Base-by-base conservation (phyloP, 371 early-diverging fungal genomes). In the Batkoa obscura region DNA sequence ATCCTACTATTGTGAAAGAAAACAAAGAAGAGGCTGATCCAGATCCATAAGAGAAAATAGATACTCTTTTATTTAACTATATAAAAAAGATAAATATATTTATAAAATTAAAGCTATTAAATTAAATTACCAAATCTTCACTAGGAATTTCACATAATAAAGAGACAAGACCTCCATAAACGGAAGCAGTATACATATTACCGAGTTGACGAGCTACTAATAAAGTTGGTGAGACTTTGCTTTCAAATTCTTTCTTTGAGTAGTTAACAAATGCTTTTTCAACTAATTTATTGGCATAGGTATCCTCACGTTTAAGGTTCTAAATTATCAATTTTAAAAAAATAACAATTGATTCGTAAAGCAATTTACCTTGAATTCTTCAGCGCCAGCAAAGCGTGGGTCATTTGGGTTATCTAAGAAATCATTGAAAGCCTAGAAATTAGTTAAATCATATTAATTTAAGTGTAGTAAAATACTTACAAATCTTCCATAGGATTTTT, bases 111-210 rank as follows among this genome's bases (percentile, higher is more conserved):
- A 39, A 13, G 30, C 4, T 53, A 9, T 8, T 15, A 62, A 46
- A 47, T 43, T 17, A 13, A 39, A 68, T 62, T 51, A 75, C 67
- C 56, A 91, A 74, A 15, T 80, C 71, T 46, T 75, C 80, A 17
- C 73, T 72, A 23, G 84, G 65, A 13, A 81, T 74, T 60, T 79
- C 76, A 38, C 86, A 78, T 36, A 98, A 43, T 55, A 95, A 73
- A 50, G 89, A 87, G 17, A 81, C 79, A 34, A 98, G 78, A 59
- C 86, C 81, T 52, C 83, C 79, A 80, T 90, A 98, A 38, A 94
- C 78, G 15, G 93, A 91, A 52, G 83, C 96, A 58, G 88, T 84
- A 73, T 98, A 96, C 83, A 88, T 89, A 76, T 98, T 98, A 59
- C 96, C 99, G 57, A 91, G 79, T 63, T 90, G 82, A 69, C 86